Evolutionary conservation across 805 yeast species (phyloP).

Genomic region (Spathaspora hagerdaliae): DNA sequence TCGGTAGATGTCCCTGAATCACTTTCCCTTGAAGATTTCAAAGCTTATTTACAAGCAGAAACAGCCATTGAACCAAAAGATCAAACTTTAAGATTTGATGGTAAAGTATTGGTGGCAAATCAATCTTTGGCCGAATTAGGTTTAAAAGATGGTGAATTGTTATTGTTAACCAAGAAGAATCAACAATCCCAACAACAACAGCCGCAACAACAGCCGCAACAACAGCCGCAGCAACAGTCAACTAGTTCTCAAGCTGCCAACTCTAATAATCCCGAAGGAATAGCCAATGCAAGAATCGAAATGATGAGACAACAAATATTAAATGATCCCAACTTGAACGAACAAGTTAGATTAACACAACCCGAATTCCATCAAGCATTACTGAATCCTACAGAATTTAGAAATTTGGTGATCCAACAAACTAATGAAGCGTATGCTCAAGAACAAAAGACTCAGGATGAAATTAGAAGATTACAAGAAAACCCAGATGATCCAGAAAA

Average conservation of each 20-base stretch:
- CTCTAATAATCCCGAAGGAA: background rate
- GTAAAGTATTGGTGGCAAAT: slow-evolving; percentile 28
- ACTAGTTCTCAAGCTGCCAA: slow-evolving; percentile 3
- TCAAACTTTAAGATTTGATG: slow-evolving; percentile 50
- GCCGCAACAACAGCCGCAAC: slow-evolving; percentile 4
- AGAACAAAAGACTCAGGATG: slow-evolving; percentile 21
- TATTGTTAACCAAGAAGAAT: slow-evolving; percentile 32
- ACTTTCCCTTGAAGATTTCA: slow-evolving; percentile 61
- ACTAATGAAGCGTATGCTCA: slow-evolving; percentile 18
- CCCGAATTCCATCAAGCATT: slow-evolving; percentile 48
- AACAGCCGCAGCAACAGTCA: slow-evolving; percentile 5
- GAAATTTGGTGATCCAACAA: slow-evolving; percentile 30
- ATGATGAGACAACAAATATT: slow-evolving; percentile 46
- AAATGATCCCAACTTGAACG: slow-evolving; percentile 35
- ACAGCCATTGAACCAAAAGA: slow-evolving; percentile 44
- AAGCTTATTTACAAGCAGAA: slow-evolving; percentile 71
- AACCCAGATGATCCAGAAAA: slow-evolving; percentile 71
- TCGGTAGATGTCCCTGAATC: slow-evolving; percentile 62
- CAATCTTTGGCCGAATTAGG: slow-evolving; percentile 45
- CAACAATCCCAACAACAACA: slow-evolving; percentile 4
- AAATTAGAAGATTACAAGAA: slow-evolving; percentile 49
- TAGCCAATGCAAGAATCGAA: slow-evolving; percentile 38
- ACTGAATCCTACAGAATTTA: slow-evolving; percentile 47
- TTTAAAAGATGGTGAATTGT: slow-evolving; percentile 55
- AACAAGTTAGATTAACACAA: slow-evolving; percentile 30